Conservation (phyloP, 164 flowering plant genomes). For the Akebia trifoliata region DNA sequence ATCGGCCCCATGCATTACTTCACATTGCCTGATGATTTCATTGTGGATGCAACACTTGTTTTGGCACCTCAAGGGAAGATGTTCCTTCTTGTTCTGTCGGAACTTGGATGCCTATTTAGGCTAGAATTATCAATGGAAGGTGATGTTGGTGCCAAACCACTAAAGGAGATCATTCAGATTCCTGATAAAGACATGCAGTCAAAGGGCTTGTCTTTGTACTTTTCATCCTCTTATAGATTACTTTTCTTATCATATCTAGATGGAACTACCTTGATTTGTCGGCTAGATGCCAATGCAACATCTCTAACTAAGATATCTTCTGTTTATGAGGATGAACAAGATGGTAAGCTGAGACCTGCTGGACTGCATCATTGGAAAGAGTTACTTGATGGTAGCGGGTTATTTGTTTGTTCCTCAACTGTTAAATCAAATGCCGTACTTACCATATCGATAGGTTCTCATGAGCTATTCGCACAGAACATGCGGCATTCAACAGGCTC, state of each 20-base stretch:
- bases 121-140: conserved; percentile 65
- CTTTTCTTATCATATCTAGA: conserved; percentile 85
- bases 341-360: conserved; percentile 62
- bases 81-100: conserved; percentile 84
- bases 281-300: conserved; percentile 55
- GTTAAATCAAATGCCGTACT: conserved; percentile 67
- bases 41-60: conserved; percentile 80
- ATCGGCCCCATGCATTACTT: conserved; percentile 92
- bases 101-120: conserved; percentile 64
- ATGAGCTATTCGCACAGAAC: conserved; percentile 68
- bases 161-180: conserved; percentile 60
- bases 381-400: conserved; percentile 69
- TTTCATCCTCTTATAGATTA: conserved; percentile 57
- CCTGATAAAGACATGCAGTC: conserved; percentile 42
- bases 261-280: conserved; percentile 76
- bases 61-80: conserved; percentile 60
- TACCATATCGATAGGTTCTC: conserved; percentile 48
- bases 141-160: conserved; percentile 61
- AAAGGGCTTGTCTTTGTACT: conserved; percentile 75
- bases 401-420: conserved; percentile 84
- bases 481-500: conserved; percentile 72
- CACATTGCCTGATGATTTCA: conserved; percentile 75
- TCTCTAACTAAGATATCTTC: conserved; percentile 64
- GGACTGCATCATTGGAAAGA: conserved; percentile 94
- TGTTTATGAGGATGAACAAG: conserved; percentile 72